Evolutionary conservation across 2,329 filamentous ascomycete species (phyloP), one percentile per base, ranked within the genome.

Genomic region (Xylariaceae sp.): DNA sequence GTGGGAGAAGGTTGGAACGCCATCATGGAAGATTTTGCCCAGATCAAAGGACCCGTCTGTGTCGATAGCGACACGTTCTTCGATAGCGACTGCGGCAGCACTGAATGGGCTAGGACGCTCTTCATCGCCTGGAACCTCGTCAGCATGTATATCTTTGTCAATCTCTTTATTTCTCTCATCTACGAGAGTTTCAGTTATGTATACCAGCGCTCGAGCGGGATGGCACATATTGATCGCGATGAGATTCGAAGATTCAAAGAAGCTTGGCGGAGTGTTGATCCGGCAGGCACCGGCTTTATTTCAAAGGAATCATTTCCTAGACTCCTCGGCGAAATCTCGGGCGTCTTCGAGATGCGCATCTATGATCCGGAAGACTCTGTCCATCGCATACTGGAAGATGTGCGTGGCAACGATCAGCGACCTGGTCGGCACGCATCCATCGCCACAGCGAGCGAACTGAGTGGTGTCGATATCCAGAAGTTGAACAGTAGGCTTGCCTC

Each of bases 131-230:
- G 94, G 94, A 99, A 99, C 74, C 92, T 99, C 62, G 80, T 99
- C 70, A 97, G 92, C 87, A 99, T 99, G 94, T 99, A 99, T 72
- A 95, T 99, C 63, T 99, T 99, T 64, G 92, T 97, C 65, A 96
- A 92, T 64, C 74, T 99, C 65, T 99, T 99, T 68, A 92, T 99
- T 51, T 99, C 94, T 43, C 83, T 99, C 67, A 99, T 99, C 60
- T 99, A 95, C 72, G 94, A 99, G 74, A 97, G 91, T 71, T 99
- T 99, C 77, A 96, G 90, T 67, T 99, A 99, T 64, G 94, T 99
- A 56, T 99, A 97, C 67, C 95, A 99, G 72, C 83, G 90, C 55
- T 96, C 92, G 53, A 96, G 89, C 63, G 90, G 90, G n/a, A 79
- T 96, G 60, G 90, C 88, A 6, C 86, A 88, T 53, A 86, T 99